Evolutionary conservation across 2,329 filamentous ascomycete species (phyloP), one percentile per base, ranked within the genome.

Genomic region (Aspergillus felis): DNA sequence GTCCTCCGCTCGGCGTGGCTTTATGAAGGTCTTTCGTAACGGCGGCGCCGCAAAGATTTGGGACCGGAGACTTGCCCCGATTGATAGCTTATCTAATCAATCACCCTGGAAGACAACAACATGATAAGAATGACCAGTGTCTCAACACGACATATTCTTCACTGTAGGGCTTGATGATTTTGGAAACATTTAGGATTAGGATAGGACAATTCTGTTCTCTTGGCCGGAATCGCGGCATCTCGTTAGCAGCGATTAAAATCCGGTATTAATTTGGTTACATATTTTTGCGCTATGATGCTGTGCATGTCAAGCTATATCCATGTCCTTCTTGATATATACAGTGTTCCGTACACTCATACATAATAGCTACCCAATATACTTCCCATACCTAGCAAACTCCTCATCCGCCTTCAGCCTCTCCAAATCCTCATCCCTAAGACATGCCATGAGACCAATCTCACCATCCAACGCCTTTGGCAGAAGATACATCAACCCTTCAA

Each of bases 401-500:
- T 71, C 66, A 64, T 83, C 81, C 1, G 3, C 50, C 58, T 62
- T 77, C 53, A 85, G 61, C 52, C 67, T 67, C 41, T 74, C 68
- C 74, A 83, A 71, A 62, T 83, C 82, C 32, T 79, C 78, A 28
- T 79, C 74, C 44, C 74, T 71, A 53, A 84, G 61, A 60, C 78
- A 82, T 7, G 84, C 53, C 0, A 68, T 76, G 9, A 78, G 73
- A 0, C 71, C 71, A 42, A 84, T 71, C 41, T 78, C 75, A 0
- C 82, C 80, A 24, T 79, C 71, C 0, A 51, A 58, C 0, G 64
- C 63, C 61, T 69, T 78, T 0, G 81, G 81, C 72, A 84, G 72
- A 4, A 84, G 60, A 64, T 84, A 84, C 38, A 79, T 65, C 56
- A 84, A 61, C 1, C 80, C 71, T 65, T 83, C 81, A 3, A 79